A percentile compares a stretch with the other conserved stretches of the same genome.
Evolutionary conservation across 1,284 basidiomycete genomes (phyloP).

Genomic region (Sparassis latifolia): DNA sequence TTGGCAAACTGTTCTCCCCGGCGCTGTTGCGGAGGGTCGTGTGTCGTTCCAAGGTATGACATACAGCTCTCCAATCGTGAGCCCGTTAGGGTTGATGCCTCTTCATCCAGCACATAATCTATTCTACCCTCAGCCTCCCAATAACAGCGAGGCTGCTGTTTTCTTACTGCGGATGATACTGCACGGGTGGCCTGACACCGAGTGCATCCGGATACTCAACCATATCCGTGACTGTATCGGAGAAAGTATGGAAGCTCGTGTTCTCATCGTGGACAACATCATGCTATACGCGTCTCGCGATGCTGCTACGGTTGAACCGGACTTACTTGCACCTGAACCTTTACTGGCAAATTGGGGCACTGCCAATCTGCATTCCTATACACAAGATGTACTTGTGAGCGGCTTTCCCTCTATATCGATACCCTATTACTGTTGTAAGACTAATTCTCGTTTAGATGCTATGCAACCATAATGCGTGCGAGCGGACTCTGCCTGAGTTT

Average conservation of each 20-base stretch:
- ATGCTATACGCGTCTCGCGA: conserved; percentile 8
- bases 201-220: conserved; percentile 10
- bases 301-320: conserved; percentile 1
- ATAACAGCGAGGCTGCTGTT: conserved; percentile 31
- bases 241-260: conserved; percentile 3
- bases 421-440: neutral
- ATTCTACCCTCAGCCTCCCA: conserved; percentile 48
- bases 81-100: neutral
- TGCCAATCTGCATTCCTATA: conserved; percentile 7
- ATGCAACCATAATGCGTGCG: conserved; percentile 9
- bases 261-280: conserved; percentile 11
- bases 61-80: neutral
- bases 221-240: conserved; percentile 1
- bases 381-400: conserved; percentile 10
- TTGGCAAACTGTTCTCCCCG: conserved; percentile 15
- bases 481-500: conserved; percentile 8
- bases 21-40: conserved; percentile 15
- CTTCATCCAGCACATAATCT: conserved; percentile 52
- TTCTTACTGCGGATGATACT: conserved; percentile 61
- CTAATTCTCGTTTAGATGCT: conserved; percentile 4
- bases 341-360: conserved; percentile 10
- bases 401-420: neutral
- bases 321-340: conserved; percentile 6
- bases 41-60: conserved; percentile 14
- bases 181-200: conserved; percentile 64